Conservation (phyloP, 116 monocot species). For the Trichopus zeylanicus region DNA sequence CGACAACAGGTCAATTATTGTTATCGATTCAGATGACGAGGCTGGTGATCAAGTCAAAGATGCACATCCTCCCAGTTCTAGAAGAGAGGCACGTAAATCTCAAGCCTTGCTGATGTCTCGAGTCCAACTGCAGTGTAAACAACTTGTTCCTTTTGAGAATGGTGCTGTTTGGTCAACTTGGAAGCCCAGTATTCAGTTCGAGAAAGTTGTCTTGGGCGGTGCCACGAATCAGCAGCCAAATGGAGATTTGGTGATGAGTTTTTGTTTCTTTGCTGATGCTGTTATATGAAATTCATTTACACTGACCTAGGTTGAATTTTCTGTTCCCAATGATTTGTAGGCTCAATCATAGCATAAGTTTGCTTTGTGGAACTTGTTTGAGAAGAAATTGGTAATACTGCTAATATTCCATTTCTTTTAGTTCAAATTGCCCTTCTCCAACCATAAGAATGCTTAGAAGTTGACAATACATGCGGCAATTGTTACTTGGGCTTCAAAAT, state of each 20-base stretch:
- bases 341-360: neutral
- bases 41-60: conserved; percentile 8
- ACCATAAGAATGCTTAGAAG: neutral
- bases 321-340: neutral
- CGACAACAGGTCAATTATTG: neutral
- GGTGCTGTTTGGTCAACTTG: neutral
- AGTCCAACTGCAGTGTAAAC: conserved; percentile 2
- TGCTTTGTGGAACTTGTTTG: neutral
- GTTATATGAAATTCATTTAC: neutral
- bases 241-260: conserved; percentile 33
- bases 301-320: neutral
- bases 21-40: conserved; percentile 13
- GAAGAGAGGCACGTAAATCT: neutral
- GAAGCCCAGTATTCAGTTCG: conserved; percentile 29
- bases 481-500: neutral
- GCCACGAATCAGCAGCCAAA: conserved; percentile 10
- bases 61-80: neutral
- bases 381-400: neutral
- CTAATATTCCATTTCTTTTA: neutral
- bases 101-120: neutral
- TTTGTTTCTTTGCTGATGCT: neutral
- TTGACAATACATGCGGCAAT: neutral
- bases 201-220: conserved; percentile 38
- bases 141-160: conserved; percentile 6
- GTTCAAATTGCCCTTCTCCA: neutral